These are phyloP conservation scores for Vanderwaltozyma verrucispora DNA, from an alignment of 805 yeast genomes.

Conservation along the genomic window DNA sequence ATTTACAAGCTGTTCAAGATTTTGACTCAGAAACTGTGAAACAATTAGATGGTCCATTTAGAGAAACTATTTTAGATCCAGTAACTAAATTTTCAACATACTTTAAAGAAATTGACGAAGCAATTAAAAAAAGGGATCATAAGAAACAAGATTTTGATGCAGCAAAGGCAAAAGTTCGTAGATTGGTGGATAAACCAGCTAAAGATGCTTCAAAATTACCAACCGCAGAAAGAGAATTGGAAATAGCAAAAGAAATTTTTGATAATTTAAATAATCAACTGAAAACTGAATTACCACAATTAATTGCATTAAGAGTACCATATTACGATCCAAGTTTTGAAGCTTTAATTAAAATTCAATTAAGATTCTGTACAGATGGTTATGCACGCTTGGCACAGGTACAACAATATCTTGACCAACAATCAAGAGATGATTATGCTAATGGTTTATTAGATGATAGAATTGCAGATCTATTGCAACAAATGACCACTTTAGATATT, in stretches of 20 bases:
- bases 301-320: slow-evolving; percentile 71
- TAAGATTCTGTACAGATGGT: slow-evolving; percentile 77
- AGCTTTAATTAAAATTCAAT: slow-evolving; percentile 68
- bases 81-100: slow-evolving; percentile 59
- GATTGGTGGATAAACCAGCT: slow-evolving; percentile 73
- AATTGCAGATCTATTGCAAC: slow-evolving; percentile 56
- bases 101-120: slow-evolving; percentile 67
- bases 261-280: slow-evolving; percentile 66
- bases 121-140: slow-evolving; percentile 67
- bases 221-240: slow-evolving; percentile 63
- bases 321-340: slow-evolving; percentile 78
- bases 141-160: slow-evolving; percentile 73
- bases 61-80: slow-evolving; percentile 75
- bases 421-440: slow-evolving; percentile 71
- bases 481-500: slow-evolving; percentile 62
- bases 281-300: slow-evolving; percentile 65
- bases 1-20: slow-evolving; percentile 63
- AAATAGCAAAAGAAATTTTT: slow-evolving; percentile 61
- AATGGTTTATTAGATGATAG: slow-evolving; percentile 67
- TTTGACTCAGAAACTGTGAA: slow-evolving; percentile 74
- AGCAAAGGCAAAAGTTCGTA: slow-evolving; percentile 70
- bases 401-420: slow-evolving; percentile 67
- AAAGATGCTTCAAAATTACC: slow-evolving; percentile 76
- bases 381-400: slow-evolving; percentile 73
- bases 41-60: slow-evolving; percentile 72